Percentiles rank a stretch among this genome's conserved stretches.
Conservation (phyloP, 305 asterid species). For the Fraxinus velutina region DNA sequence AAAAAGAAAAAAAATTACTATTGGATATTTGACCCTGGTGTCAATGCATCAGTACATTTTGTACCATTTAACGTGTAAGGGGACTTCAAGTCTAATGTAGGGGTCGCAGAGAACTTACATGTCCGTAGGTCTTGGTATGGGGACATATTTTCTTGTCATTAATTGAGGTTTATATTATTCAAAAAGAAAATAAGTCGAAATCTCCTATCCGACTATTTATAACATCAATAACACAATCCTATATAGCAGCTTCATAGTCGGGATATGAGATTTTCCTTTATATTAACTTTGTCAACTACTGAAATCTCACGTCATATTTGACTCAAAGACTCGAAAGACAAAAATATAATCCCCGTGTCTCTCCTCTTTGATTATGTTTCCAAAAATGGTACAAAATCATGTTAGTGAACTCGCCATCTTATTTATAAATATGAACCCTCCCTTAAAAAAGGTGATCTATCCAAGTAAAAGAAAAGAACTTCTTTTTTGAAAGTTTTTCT, state of each 20-base stretch:
- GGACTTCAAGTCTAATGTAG: background rate
- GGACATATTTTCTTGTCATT: background rate
- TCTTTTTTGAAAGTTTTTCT: slow-evolving; percentile 21
- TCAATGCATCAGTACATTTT: background rate
- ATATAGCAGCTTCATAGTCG: background rate
- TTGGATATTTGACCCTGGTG: background rate
- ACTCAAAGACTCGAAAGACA: background rate
- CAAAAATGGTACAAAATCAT: background rate
- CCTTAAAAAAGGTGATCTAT: background rate
- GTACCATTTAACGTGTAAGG: background rate
- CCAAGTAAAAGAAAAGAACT: slow-evolving; percentile 1
- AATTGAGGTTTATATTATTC: background rate
- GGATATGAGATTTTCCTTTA: background rate
- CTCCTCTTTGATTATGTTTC: background rate
- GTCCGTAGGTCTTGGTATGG: background rate
- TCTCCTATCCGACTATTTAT: background rate
- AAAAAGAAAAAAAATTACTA: background rate
- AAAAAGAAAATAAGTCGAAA: background rate
- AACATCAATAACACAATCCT: background rate
- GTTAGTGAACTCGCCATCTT: background rate
- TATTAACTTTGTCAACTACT: background rate
- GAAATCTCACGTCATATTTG: background rate
- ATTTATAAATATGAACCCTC: background rate
- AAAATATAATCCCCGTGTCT: background rate
- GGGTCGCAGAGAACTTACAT: background rate